A percentile compares a stretch with the other conserved stretches of the same genome.
Evolutionary conservation across 192 early-diverging fungal genomes (phyloP).

Genomic region (Dissophora ornata): DNA sequence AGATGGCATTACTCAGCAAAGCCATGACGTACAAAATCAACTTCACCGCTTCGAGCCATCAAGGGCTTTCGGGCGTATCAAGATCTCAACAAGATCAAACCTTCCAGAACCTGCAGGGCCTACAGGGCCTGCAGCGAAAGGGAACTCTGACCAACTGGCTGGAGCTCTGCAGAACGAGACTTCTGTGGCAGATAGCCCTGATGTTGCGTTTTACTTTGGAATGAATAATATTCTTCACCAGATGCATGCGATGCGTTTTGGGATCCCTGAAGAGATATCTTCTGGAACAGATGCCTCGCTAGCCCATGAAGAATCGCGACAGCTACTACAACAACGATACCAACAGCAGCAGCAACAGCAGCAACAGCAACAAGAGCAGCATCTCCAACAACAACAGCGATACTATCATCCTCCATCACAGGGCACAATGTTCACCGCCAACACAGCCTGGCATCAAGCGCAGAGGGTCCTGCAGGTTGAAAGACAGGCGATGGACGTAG

Average conservation of each 20-base stretch:
- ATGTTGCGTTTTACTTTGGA: conserved; percentile 13
- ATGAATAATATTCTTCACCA: conserved; percentile 45
- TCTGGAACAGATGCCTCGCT: not conserved
- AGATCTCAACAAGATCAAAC: conserved; percentile 27
- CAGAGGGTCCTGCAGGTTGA: conserved; percentile 18
- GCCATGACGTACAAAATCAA: not conserved
- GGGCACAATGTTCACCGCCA: conserved; percentile 35
- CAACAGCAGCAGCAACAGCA: conserved; percentile 11
- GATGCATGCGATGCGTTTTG: conserved; percentile 38
- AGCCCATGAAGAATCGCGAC: not conserved
- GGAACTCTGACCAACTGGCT: not conserved
- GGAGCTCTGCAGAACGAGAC: not conserved
- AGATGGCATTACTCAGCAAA: not conserved
- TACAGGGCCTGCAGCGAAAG: too few species aligned
- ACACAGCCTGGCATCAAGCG: conserved; percentile 38
- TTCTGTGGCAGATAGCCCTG: not conserved
- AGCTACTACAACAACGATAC: not conserved
- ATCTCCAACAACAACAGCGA: not conserved
- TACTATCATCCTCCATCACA: not conserved
- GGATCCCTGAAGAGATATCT: conserved; percentile 21
- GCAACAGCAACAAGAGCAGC: not conserved
- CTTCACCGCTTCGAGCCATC: not conserved
- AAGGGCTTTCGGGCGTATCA: conserved; percentile 17
- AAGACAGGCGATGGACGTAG: conserved; percentile 55
- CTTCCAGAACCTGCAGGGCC: not conserved